A percentile compares a stretch with the other conserved stretches of the same genome.
Conservation (phyloP, 139 green algal genomes). For the Zygnema circumcarinatum region DNA sequence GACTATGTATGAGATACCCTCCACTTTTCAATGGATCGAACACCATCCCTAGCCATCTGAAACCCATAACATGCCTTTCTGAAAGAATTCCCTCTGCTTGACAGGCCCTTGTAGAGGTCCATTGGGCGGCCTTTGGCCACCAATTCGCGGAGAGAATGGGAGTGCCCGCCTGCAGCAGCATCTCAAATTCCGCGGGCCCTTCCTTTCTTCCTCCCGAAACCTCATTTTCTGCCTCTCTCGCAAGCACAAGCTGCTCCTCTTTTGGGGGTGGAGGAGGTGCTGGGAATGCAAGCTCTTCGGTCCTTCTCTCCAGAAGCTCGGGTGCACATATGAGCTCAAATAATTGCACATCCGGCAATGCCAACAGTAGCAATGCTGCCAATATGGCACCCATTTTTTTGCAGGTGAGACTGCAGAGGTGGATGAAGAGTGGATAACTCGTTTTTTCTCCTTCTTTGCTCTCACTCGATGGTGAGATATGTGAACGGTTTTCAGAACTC, state of each 20-base stretch:
- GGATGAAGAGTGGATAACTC: no score
- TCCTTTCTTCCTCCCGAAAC: neutral
- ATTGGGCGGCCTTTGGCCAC: slow-evolving; percentile 52
- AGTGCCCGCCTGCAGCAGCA: slow-evolving; percentile 1
- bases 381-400: slow-evolving; percentile 36
- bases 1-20: no score
- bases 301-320: neutral
- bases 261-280: slow-evolving; percentile 2
- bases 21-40: no score
- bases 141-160: slow-evolving; percentile 42
- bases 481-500: no score
- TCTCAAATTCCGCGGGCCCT: neutral
- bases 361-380: slow-evolving; percentile 20
- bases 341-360: neutral
- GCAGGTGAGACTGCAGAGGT: slow-evolving; percentile 7
- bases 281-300: neutral
- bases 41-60: no score
- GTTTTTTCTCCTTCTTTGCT: no score
- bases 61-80: no score
- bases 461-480: no score
- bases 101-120: slow-evolving; percentile 42
- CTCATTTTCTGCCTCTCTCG: neutral
- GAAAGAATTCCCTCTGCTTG: no score
- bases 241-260: slow-evolving; percentile 6
- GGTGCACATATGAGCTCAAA: neutral